Evolutionary conservation across 805 yeast species (phyloP), one percentile per base, ranked within the genome.

Genomic region (Starmerella bombicola): DNA sequence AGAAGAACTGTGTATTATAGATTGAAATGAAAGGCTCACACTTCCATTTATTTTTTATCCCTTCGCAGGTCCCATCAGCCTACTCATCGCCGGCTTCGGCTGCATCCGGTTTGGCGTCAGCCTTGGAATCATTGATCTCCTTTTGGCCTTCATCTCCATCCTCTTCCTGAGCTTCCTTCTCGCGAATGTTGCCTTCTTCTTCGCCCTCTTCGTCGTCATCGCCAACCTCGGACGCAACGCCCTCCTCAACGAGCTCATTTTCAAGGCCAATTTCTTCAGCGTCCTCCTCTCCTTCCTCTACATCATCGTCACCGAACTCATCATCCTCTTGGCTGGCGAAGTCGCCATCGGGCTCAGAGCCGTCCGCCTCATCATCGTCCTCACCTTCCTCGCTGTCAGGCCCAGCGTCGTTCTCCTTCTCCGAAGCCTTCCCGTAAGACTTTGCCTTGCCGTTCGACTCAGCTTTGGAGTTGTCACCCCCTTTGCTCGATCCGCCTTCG

Each of bases 381-480:
- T 20, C 31, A n/a, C n/a, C n/a, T n/a, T n/a, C n/a, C n/a, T n/a
- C n/a, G n/a, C n/a, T n/a, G n/a, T n/a, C n/a, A 8, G 29, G 15
- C 30, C 33, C 38, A 24, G 36, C 43, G 5, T 25, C 15, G n/a
- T 23, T 32, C 3, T 30, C 41, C 5, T 28, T 37, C 13, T 43
- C n/a, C n/a, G n/a, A n/a, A n/a, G n/a, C n/a, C n/a, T n/a, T n/a
- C n/a, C n/a, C n/a, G n/a, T n/a, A n/a, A n/a, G n/a, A n/a, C n/a
- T n/a, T n/a, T n/a, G n/a, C n/a, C n/a, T n/a, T n/a, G n/a, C n/a
- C n/a, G n/a, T n/a, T n/a, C n/a, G n/a, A n/a, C n/a, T n/a, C n/a
- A n/a, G n/a, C n/a, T n/a, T n/a, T n/a, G n/a, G n/a, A n/a, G n/a
- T n/a, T n/a, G n/a, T n/a, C n/a, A n/a, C n/a, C n/a, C n/a, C n/a